Base-by-base conservation (phyloP, 2,329 filamentous ascomycete genomes). In the Tolypocladium cylindrosporum region DNA sequence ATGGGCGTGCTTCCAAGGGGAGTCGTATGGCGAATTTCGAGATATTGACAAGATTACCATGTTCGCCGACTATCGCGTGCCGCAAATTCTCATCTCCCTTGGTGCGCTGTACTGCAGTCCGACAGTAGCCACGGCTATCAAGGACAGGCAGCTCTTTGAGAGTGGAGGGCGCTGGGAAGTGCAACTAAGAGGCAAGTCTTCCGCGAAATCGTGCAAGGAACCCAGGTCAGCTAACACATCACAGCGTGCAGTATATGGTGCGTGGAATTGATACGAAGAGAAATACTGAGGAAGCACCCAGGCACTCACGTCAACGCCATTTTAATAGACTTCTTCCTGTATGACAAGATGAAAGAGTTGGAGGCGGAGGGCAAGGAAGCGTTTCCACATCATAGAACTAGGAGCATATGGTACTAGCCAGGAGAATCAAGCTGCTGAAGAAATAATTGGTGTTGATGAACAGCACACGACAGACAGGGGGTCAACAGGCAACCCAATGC, bases 21-120 rank as follows among this genome's bases (percentile, higher is more conserved):
- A 87, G 63, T 79, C 82, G 34, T 92, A 87, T 67, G 95, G 94
- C 39, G 77, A 81, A 36, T 99, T 99, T 72, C 70, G 84, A 58
- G 94, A 99, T 69, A 96, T 99, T 65, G 88, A 94, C 74, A 91
- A 91, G 70, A 88, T 99, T 66, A 99, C 94, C 60, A 97, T 97
- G 87, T 99, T 99, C 77, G 92, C 94, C 68, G 94, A 99, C 75
- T 99, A 99, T 70, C 88, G 94, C 50, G 88, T 99, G 57, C 95
- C 95, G 16, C 94, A 99, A 74, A 94, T 97, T 65, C 81, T 99
- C 40, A 85, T 92, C 66, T 85, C 85, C 11, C 78, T 97, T 51
- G 89, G 90, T 21, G 93, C 91, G 59, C 75, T 99, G 55, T 85
- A 83, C 66, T 97, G 94, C 73, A 92, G 89, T 62, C 94, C 94